Conservation (phyloP, 1,284 basidiomycete species). For the Papiliotrema laurentii region DNA sequence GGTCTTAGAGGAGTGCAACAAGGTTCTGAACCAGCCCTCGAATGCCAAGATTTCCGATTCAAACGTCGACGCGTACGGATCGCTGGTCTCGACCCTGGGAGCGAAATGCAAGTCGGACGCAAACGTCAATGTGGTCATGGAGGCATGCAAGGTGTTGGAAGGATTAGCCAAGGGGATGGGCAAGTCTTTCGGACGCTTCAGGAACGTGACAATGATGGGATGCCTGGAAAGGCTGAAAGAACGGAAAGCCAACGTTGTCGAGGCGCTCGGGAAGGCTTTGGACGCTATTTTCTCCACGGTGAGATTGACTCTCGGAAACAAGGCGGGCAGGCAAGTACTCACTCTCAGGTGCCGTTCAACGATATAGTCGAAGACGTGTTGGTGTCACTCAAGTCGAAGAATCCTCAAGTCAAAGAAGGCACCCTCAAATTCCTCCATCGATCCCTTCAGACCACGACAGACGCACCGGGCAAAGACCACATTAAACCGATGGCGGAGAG, state of each 20-base stretch:
- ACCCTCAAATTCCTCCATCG: constrained; percentile 83
- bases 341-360: constrained; percentile 63
- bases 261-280: constrained; percentile 78
- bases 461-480: constrained; percentile 63
- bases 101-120: constrained; percentile 81
- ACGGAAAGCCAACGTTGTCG: constrained; percentile 83
- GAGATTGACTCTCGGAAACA: no score
- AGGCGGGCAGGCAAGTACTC: no score
- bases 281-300: constrained; percentile 87
- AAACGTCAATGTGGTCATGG: constrained; percentile 93
- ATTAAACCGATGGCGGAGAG: constrained; percentile 80
- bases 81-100: constrained; percentile 59
- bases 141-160: constrained; percentile 80
- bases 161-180: constrained; percentile 79
- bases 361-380: constrained; percentile 84
- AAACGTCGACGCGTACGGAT: constrained; percentile 50
- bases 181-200: constrained; percentile 67
- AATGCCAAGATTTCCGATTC: constrained; percentile 75
- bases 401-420: constrained; percentile 94
- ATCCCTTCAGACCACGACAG: constrained; percentile 64
- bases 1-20: constrained; percentile 75
- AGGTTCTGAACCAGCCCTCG: constrained; percentile 59
- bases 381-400: constrained; percentile 77
- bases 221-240: constrained; percentile 93
- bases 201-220: constrained; percentile 67